Evolutionary conservation across 1,284 basidiomycete species (phyloP), one percentile per base, ranked within the genome.

Genomic region (Paramarasmius palmivorus): DNA sequence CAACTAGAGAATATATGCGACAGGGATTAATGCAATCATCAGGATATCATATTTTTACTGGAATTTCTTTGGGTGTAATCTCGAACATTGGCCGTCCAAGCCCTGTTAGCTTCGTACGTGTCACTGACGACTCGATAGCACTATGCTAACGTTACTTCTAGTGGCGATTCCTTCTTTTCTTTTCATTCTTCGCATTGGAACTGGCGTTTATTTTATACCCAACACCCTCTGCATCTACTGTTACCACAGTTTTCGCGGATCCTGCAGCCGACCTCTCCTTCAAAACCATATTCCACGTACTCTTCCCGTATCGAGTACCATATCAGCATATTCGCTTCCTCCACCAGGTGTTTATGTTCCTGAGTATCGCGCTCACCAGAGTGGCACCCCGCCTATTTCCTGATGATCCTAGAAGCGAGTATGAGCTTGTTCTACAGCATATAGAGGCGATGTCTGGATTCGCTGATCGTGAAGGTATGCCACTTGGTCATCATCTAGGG

Each of bases 91-190:
- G 88, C 7, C 74, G 75, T 40, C 77, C 77, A 1, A 83, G 78
- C 47, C 73, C 82, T 1, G 78, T 88, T 8, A 78, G 84, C 45
- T 90, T 86, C 57, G 89, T 92, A 66, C 69, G 88, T 79, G 6
- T 40, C 48, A 12, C 8, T 37, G 4, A 6, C 19, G 10, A 19
- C 22, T 56, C 39, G 49, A 58, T 52, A 54, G 57, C 36, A 50
- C 42, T 32, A 47, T 53, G 53, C 40, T 55, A 41, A 56, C 35
- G 49, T 51, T 57, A 54, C 48, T 51, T 41, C 51, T 58, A 90
- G 90, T 93, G 91, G 91, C 83, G 90, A 14, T 88, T 86, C 63
- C 68, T 89, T 39, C 74, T 93, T 35, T 85, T 83, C 61, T 66
- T 78, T 4, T 70, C 79, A 7, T 70, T 88, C 40, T 74, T 87